Evolutionary conservation across 1,284 basidiomycete species (phyloP).

Genomic region (Leccinum proliferum): DNA sequence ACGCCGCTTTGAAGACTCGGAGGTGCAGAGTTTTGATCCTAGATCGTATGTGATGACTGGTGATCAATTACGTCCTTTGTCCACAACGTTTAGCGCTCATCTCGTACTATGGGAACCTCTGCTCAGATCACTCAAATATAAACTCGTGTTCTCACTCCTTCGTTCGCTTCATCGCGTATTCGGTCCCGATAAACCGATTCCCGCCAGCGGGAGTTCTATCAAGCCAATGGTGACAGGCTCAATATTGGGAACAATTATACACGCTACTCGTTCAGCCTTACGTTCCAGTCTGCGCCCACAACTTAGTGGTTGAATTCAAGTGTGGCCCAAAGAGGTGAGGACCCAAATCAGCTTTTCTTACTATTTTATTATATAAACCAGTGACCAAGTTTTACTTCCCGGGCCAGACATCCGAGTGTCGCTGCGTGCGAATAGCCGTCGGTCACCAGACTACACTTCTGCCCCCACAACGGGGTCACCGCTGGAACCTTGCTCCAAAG

Average conservation of each 20-base stretch:
- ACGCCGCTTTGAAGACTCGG: background rate
- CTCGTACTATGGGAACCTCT: background rate
- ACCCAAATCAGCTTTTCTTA: too few relatives aligned
- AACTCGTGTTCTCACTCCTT: background rate
- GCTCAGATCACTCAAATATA: background rate
- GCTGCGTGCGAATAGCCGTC: too few relatives aligned
- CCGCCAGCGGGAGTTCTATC: background rate
- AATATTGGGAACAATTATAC: background rate
- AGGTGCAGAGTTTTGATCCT: background rate
- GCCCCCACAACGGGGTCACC: background rate
- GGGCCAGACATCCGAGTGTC: too few relatives aligned
- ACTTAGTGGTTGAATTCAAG: too few relatives aligned
- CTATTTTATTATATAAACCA: too few relatives aligned
- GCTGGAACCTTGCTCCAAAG: background rate
- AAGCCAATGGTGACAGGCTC: background rate
- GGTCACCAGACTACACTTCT: too few relatives aligned
- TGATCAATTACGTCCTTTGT: background rate
- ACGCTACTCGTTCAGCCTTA: background rate
- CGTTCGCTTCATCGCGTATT: background rate
- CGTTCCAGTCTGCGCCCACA: too few relatives aligned
- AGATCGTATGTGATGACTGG: background rate
- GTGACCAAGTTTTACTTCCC: too few relatives aligned
- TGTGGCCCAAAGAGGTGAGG: too few relatives aligned
- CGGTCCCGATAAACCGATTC: background rate
- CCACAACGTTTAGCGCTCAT: background rate